Conservation (phyloP, 2,329 filamentous ascomycete species). For the Bipolaris zeicola region DNA sequence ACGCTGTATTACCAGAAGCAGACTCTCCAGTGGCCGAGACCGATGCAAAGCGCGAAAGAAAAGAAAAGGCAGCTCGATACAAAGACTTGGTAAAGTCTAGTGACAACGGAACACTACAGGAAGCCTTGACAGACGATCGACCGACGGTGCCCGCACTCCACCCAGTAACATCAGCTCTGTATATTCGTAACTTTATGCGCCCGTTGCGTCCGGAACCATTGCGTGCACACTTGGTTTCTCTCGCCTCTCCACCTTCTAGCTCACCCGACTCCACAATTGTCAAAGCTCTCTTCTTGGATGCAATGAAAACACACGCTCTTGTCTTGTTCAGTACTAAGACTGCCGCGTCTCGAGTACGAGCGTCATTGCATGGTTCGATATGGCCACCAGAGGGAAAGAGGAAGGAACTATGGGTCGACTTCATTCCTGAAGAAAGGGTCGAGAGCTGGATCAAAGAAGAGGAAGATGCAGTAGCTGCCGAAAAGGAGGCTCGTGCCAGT, state of each 20-base stretch:
- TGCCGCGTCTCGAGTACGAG: constrained; percentile 77
- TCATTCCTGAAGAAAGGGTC: constrained; percentile 77
- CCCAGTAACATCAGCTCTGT: constrained; percentile 60
- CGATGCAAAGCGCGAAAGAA: constrained; percentile 27
- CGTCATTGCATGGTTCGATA: constrained; percentile 74
- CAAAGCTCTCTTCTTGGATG: constrained; percentile 76
- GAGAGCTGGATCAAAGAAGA: constrained; percentile 69
- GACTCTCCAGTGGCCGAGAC: constrained; percentile 8
- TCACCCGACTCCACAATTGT: constrained; percentile 62
- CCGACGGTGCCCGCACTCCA: constrained; percentile 49
- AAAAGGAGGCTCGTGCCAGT: constrained; percentile 35
- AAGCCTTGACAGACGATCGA: constrained; percentile 36
- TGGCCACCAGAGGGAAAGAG: constrained; percentile 89
- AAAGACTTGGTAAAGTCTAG: constrained; percentile 40
- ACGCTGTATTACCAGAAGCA: constrained; percentile 3
- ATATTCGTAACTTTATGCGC: constrained; percentile 89
- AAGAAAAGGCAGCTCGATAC: constrained; percentile 43
- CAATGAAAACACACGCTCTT: constrained; percentile 86
- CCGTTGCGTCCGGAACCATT: constrained; percentile 74
- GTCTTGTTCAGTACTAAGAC: constrained; percentile 71
- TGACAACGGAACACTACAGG: constrained; percentile 13
- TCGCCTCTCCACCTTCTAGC: constrained; percentile 66
- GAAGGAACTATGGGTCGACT: constrained; percentile 87
- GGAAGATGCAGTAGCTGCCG: constrained; percentile 37
- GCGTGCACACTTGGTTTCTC: constrained; percentile 68